phyloP scores from a whole-genome alignment of 2,329 filamentous ascomycete genomes.

The Monosporascus sp. region DNA sequence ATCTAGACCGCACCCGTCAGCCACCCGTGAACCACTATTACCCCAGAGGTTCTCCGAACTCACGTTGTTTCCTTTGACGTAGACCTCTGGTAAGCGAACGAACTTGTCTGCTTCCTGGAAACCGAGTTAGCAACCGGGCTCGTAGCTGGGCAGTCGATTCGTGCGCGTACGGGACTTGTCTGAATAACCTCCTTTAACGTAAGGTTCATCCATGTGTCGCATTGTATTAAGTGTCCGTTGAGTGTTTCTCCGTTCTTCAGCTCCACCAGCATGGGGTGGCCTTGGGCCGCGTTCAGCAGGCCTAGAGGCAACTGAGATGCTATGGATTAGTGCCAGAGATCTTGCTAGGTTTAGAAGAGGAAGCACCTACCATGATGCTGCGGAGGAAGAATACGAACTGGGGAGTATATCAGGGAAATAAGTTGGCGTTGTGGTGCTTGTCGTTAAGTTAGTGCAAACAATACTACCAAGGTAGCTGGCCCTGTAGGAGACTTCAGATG shows the following conservation, averaged over 20 bases:
- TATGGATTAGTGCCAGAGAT: constrained; percentile 8
- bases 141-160: background rate
- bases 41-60: constrained; percentile 27
- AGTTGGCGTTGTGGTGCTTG: background rate
- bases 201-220: constrained; percentile 99
- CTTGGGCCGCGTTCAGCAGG: constrained; percentile 90
- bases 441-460: background rate
- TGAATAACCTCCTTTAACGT: constrained; percentile 96
- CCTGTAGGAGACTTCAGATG: background rate
- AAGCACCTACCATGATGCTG: background rate
- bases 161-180: constrained; percentile 66
- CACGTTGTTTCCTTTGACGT: constrained; percentile 96
- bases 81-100: constrained; percentile 84
- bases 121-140: constrained; percentile 13
- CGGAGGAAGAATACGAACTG: constrained; percentile 2
- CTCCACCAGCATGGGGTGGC: constrained; percentile 70
- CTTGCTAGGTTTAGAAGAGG: background rate
- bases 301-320: constrained; percentile 60
- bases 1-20: constrained; percentile 57
- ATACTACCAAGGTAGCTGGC: background rate
- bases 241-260: constrained; percentile 71
- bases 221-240: constrained; percentile 91
- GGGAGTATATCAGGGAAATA: background rate
- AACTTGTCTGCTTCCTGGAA: constrained; percentile 88
- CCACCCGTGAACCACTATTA: constrained; percentile 1